Conservation (phyloP, 2,329 filamentous ascomycete species). For the Trichophyton simii region DNA sequence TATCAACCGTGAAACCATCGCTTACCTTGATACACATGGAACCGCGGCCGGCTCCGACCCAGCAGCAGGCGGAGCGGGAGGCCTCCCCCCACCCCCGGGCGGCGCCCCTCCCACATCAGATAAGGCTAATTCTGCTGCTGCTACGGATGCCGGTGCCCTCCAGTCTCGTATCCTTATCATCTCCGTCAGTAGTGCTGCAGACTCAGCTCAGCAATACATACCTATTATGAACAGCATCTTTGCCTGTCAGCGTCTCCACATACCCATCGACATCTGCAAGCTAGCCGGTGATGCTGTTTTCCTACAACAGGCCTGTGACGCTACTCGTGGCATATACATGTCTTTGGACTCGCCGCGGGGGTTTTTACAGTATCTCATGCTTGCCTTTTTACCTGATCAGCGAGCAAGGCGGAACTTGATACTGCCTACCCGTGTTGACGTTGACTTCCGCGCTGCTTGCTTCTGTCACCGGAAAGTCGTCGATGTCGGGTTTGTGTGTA, state of each 20-base stretch:
- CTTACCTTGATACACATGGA: slow-evolving; percentile 47
- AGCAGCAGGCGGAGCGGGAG: slow-evolving; percentile 17
- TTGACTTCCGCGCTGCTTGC: slow-evolving; percentile 96
- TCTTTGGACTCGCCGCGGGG: slow-evolving; percentile 52
- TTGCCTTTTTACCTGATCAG: slow-evolving; percentile 71
- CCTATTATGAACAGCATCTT: slow-evolving; percentile 98
- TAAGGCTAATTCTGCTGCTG: not conserved
- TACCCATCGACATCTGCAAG: slow-evolving; percentile 86
- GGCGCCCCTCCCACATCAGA: slow-evolving; percentile 14
- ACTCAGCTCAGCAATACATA: slow-evolving; percentile 83
- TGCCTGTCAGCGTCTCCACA: slow-evolving; percentile 73
- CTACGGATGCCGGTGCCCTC: slow-evolving; percentile 38
- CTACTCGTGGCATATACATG: slow-evolving; percentile 59
- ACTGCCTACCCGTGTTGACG: slow-evolving; percentile 66
- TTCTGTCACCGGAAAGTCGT: slow-evolving; percentile 91
- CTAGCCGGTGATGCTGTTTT: slow-evolving; percentile 79
- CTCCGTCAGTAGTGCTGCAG: slow-evolving; percentile 79
- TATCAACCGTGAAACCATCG: slow-evolving; percentile 69
- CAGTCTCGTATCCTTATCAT: slow-evolving; percentile 78
- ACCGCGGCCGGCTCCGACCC: slow-evolving; percentile 30
- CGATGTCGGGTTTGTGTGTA: slow-evolving; percentile 89
- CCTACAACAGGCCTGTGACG: slow-evolving; percentile 76
- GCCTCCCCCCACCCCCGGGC: slow-evolving; percentile 10
- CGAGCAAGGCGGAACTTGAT: slow-evolving; percentile 54
- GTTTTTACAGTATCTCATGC: slow-evolving; percentile 85